Evolutionary conservation across 441 rosid genomes (phyloP).

Genomic region (Capsella rubella): DNA sequence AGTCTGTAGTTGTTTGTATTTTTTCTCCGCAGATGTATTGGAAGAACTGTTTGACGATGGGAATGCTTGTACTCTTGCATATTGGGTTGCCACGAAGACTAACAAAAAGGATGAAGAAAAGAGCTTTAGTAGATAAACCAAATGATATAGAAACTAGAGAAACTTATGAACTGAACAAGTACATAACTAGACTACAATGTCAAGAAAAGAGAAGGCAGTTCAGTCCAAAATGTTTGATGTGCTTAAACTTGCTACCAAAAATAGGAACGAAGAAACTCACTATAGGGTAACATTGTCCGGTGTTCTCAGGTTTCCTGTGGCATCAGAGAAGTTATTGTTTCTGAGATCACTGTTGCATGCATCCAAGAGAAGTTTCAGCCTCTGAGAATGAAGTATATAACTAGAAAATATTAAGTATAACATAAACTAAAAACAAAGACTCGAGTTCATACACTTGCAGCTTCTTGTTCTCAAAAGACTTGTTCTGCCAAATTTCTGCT

Average conservation of each 20-base stretch:
- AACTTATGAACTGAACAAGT: background rate
- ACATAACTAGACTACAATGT: background rate
- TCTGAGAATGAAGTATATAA: conserved; percentile 14
- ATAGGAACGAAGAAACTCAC: conserved; percentile 46
- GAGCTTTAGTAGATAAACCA: conserved; percentile 21
- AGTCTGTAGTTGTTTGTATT: conserved; percentile 34
- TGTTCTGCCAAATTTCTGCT: conserved; percentile 62
- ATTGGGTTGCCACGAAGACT: conserved; percentile 87
- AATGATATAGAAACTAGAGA: background rate
- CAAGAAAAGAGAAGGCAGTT: conserved; percentile 7
- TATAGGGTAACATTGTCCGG: conserved; percentile 75
- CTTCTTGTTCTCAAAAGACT: conserved; percentile 49
- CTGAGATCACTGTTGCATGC: conserved; percentile 72
- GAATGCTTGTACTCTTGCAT: conserved; percentile 57
- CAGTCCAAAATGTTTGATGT: conserved; percentile 5
- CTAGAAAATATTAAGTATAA: conserved; percentile 7
- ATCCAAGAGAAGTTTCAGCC: conserved; percentile 35
- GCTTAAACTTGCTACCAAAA: background rate
- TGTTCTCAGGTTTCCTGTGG: conserved; percentile 61
- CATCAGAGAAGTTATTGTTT: conserved; percentile 68
- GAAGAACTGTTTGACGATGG: conserved; percentile 39
- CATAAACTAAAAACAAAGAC: background rate
- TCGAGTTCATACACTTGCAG: conserved; percentile 63
- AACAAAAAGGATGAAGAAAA: background rate
- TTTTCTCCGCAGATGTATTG: conserved; percentile 54